Base-by-base conservation (phyloP, 164 flowering plant genomes). In the grape (Vitis vinifera) region DNA sequence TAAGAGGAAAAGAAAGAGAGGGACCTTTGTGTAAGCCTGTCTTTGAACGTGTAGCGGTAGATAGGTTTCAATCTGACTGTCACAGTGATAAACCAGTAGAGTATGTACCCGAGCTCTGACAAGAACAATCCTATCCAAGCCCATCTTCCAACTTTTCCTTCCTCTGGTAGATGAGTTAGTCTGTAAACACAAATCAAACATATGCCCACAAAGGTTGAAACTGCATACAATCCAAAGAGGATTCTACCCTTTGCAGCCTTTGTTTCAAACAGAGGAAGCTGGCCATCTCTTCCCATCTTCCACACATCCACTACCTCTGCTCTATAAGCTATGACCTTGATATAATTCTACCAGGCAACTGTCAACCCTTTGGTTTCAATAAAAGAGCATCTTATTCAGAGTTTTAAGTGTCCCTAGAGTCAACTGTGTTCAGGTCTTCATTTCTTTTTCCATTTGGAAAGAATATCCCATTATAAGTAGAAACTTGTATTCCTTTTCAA, bases 61-160 rank as follows among this genome's bases (percentile, higher is more conserved):
- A 79, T 15, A 3, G 70, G 78, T 15, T 76, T 76, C 88, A 84
- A 82, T 9, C 82, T 73, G 61, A 66, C 31, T 13, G 70, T 49
- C 31, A 69, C 69, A 11, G 60, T 73, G 29, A 83, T 5, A 6
- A 85, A 7, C 83, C 86, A 83, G 48, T 79, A 83, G 23, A 83
- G 62, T 67, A 69, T 30, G 71, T 83, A 80, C 84, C 87, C 83
- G 6, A 83, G 58, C 60, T 85, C 89, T 0, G 85, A 70, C 0
- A 15, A 15, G 58, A 75, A 78, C 72, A 82, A 15, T 44, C 78
- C 81, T 3, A 77, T 62, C 85, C 87, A 80, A 31, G 65, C 65
- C 81, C 76, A 83, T 65, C 70, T 75, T 66, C 56, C 61, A 1
- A 51, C 51, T 48, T 29, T 65, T 37, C 17, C 59, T 58, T 11